phyloP scores from a whole-genome alignment of 1,139 yeast species.

The Diutina siamensis region DNA sequence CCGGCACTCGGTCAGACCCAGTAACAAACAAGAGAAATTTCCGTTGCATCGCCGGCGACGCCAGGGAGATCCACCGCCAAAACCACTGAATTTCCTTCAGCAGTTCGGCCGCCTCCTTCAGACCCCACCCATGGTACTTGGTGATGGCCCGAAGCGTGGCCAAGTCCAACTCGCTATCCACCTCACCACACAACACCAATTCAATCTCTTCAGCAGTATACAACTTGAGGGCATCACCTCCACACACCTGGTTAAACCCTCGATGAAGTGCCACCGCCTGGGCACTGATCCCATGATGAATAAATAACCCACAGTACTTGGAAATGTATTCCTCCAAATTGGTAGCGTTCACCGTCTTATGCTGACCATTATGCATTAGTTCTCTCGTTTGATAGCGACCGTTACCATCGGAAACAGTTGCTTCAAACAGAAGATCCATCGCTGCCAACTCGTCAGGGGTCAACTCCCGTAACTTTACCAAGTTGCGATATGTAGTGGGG shows the following conservation, averaged over 20 bases:
- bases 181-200: slow-evolving; percentile 67
- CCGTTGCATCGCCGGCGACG: slow-evolving; percentile 41
- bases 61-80: slow-evolving; percentile 57
- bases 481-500: slow-evolving; percentile 54
- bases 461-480: slow-evolving; percentile 42
- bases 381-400: slow-evolving; percentile 21
- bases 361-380: slow-evolving; percentile 46
- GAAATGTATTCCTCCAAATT: slow-evolving; percentile 55
- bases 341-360: slow-evolving; percentile 36
- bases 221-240: slow-evolving; percentile 67
- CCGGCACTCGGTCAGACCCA: slow-evolving; percentile 87
- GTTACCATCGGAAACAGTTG: slow-evolving; percentile 8
- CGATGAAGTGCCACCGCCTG: slow-evolving; percentile 47
- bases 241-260: slow-evolving; percentile 70
- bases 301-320: slow-evolving; percentile 46
- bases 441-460: slow-evolving; percentile 17
- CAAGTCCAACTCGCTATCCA: slow-evolving; percentile 53
- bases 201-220: slow-evolving; percentile 78
- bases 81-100: slow-evolving; percentile 57
- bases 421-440: slow-evolving; percentile 27
- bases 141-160: slow-evolving; percentile 60
- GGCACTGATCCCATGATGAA: slow-evolving; percentile 40
- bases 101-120: slow-evolving; percentile 21
- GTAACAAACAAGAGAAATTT: slow-evolving; percentile 67
- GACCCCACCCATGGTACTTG: slow-evolving; percentile 52